Evolutionary conservation across 1,284 basidiomycete species (phyloP).

Genomic region (Ganoderma sp.): DNA sequence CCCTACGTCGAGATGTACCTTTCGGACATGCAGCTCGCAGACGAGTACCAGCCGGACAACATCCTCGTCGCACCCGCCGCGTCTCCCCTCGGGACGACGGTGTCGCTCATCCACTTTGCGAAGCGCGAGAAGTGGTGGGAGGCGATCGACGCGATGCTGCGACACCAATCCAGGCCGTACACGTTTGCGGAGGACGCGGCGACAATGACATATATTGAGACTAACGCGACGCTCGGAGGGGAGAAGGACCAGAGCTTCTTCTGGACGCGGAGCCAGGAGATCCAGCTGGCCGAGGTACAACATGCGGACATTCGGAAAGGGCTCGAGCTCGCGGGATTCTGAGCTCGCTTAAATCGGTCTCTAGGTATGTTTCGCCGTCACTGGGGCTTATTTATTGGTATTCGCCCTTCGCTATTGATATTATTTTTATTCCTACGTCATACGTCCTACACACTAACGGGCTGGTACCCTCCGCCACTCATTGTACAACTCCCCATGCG

Average conservation of each 20-base stretch:
- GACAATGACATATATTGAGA: conserved; percentile 54
- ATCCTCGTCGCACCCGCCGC: conserved; percentile 32
- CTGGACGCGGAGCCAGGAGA: conserved; percentile 62
- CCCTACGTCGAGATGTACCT: conserved; percentile 71
- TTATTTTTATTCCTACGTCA: conserved; percentile 7
- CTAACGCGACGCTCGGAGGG: conserved; percentile 49
- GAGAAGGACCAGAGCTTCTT: conserved; percentile 55
- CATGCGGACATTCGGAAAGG: conserved; percentile 68
- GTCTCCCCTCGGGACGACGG: conserved; percentile 30
- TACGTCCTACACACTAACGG: conserved; percentile 8
- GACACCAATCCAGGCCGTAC: conserved; percentile 62
- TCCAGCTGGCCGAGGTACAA: conserved; percentile 61
- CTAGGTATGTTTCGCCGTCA: not conserved
- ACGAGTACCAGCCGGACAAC: conserved; percentile 56
- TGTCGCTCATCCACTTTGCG: conserved; percentile 54
- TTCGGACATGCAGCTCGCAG: conserved; percentile 61
- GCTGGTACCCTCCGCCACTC: conserved; percentile 23
- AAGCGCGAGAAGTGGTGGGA: conserved; percentile 65
- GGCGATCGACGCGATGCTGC: conserved; percentile 59
- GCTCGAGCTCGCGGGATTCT: conserved; percentile 66
- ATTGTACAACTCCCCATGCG: conserved; percentile 19
- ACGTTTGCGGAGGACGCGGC: conserved; percentile 52
- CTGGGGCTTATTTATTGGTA: conserved; percentile 10
- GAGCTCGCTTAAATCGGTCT: conserved; percentile 22
- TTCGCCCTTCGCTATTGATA: conserved; percentile 4